phyloP scores from a whole-genome alignment of 2,329 filamentous ascomycete genomes.

The Arthrobotrys musiformis region DNA sequence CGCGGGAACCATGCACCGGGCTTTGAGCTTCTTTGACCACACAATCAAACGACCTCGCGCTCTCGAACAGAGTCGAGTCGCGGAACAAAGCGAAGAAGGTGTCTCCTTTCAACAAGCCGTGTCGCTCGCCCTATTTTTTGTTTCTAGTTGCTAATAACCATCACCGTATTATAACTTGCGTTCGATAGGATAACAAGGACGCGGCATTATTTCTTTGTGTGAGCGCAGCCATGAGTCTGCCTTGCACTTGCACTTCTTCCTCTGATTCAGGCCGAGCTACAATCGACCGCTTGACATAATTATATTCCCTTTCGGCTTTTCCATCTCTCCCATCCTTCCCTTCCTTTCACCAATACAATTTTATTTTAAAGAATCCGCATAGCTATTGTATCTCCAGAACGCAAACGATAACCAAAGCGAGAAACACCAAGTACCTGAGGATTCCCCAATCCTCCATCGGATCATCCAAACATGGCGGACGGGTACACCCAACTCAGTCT shows the following conservation, averaged over 20 bases:
- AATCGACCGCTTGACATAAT: background rate
- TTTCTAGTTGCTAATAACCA: background rate
- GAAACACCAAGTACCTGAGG: background rate
- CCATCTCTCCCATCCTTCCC: background rate
- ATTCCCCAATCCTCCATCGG: too few species aligned
- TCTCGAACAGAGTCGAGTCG: slow-evolving; percentile 3
- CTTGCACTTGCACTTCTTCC: slow-evolving; percentile 41
- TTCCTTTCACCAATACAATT: background rate
- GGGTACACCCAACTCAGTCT: slow-evolving; percentile 52
- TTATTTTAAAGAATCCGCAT: background rate
- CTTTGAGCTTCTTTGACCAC: slow-evolving; percentile 4
- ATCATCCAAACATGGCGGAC: slow-evolving; percentile 43
- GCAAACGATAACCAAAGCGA: background rate
- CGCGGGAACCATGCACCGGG: background rate
- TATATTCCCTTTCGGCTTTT: background rate
- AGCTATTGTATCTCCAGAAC: background rate
- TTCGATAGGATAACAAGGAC: too few species aligned
- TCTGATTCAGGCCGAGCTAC: background rate
- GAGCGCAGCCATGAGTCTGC: slow-evolving; percentile 33
- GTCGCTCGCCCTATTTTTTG: background rate
- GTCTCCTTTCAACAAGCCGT: background rate
- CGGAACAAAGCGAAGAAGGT: slow-evolving; percentile 6
- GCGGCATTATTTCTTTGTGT: background rate
- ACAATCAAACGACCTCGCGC: background rate
- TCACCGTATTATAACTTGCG: background rate